These are phyloP conservation scores for Gaultheria prostrata DNA, from an alignment of 148 eudicot genomes.

Conservation along the genomic window DNA sequence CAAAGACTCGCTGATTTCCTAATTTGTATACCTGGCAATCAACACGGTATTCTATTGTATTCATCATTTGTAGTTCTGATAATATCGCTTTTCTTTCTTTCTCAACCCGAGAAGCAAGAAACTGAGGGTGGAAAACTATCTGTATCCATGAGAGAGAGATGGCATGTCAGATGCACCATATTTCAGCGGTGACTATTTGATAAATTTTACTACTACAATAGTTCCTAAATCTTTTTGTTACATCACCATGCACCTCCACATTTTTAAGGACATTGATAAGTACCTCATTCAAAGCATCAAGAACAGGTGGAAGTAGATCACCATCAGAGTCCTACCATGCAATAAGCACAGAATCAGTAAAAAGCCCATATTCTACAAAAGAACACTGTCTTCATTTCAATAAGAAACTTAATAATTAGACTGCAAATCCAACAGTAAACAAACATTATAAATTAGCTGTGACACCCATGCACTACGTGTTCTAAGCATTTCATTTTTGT, in stretches of 20 bases:
- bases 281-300: conserved; percentile 99
- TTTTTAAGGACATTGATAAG: neutral
- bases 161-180: neutral
- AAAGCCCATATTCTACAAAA: neutral
- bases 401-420: neutral
- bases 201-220: neutral
- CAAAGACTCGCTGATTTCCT: conserved; percentile 6
- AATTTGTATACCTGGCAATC: conserved; percentile 78
- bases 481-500: neutral
- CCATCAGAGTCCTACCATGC: conserved; percentile 70
- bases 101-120: conserved; percentile 94
- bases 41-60: conserved; percentile 98
- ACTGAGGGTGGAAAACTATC: conserved; percentile 97
- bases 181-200: neutral
- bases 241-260: neutral
- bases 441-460: neutral
- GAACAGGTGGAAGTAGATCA: conserved; percentile 87
- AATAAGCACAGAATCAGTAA: conserved; percentile 3
- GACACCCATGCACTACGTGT: neutral
- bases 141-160: conserved; percentile 28
- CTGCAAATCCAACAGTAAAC: neutral
- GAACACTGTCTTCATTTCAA: neutral
- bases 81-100: conserved; percentile 98
- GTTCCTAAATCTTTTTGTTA: neutral
- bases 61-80: conserved; percentile 99